A percentile compares a stretch with the other conserved stretches of the same genome.
phyloP scores from a whole-genome alignment of 1,139 yeast genomes.

The Scheffersomyces quercinus region DNA sequence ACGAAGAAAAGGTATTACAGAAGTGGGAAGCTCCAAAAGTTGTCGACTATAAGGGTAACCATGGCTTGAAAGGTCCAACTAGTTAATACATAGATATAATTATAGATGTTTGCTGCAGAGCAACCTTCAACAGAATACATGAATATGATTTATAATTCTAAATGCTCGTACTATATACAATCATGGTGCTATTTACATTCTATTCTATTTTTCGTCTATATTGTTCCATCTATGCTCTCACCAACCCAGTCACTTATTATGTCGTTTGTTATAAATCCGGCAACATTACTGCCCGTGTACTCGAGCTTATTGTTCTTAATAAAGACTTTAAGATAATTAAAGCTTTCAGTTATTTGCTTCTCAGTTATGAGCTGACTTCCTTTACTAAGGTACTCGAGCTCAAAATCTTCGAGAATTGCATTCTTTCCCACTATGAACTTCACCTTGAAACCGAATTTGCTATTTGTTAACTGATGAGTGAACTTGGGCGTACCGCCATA shows the following conservation, averaged over 20 bases:
- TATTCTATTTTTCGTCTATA: constrained; percentile 27
- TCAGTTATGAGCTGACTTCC: constrained; percentile 17
- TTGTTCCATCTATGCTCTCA: constrained; percentile 46
- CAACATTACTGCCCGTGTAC: constrained; percentile 45
- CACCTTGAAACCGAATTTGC: constrained; percentile 31
- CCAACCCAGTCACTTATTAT: constrained; percentile 50
- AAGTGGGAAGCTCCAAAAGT: constrained; percentile 54
- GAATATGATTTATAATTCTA: not conserved
- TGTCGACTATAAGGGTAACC: constrained; percentile 56
- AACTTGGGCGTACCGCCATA: constrained; percentile 74
- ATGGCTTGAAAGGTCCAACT: constrained; percentile 43
- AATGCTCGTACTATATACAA: not conserved
- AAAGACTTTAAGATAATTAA: constrained; percentile 31
- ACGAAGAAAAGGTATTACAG: constrained; percentile 39
- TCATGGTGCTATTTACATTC: not conserved
- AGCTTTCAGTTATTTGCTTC: constrained; percentile 20
- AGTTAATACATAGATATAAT: not conserved
- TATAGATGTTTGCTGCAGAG: not conserved
- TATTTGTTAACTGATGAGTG: constrained; percentile 41
- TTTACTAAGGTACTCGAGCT: constrained; percentile 13
- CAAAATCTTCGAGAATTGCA: constrained; percentile 25
- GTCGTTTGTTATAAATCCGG: constrained; percentile 48
- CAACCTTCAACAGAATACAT: too few species aligned
- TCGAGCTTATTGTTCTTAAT: constrained; percentile 27
- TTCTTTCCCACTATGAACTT: constrained; percentile 46